Conservation (phyloP, 208 protist genomes). For the Herpetomonas tarakana region DNA sequence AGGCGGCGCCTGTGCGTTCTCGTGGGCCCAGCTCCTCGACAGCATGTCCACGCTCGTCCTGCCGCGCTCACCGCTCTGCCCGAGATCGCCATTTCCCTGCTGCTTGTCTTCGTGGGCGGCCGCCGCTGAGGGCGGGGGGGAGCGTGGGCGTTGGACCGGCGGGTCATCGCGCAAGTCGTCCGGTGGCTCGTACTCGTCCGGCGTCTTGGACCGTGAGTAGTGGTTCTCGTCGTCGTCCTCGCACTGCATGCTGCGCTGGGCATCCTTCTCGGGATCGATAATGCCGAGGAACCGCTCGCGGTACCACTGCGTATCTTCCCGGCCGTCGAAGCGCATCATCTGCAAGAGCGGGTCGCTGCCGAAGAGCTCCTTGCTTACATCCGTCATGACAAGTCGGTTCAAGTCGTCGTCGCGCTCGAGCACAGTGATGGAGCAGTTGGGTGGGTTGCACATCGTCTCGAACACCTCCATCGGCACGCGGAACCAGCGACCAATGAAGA, state of each 20-base stretch:
- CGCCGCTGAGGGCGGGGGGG: not conserved
- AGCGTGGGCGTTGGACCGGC: not conserved
- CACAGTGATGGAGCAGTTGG: slow-evolving; percentile 85
- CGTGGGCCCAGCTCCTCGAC: too few species aligned
- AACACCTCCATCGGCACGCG: slow-evolving; percentile 78
- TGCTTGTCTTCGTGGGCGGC: too few species aligned
- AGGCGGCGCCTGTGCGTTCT: too few species aligned
- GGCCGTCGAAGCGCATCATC: slow-evolving; percentile 79
- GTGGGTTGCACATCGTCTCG: slow-evolving; percentile 88
- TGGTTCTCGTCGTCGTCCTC: not conserved
- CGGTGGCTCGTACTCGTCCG: not conserved
- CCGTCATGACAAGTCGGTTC: slow-evolving; percentile 75
- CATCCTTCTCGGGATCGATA: slow-evolving; percentile 22
- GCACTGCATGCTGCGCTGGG: slow-evolving; percentile 1
- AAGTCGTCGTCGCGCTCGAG: slow-evolving; percentile 58
- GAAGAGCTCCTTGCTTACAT: slow-evolving; percentile 79
- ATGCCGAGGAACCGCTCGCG: slow-evolving; percentile 57
- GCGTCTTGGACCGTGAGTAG: not conserved
- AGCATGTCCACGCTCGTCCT: too few species aligned
- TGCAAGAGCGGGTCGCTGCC: slow-evolving; percentile 81
- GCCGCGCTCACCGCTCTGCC: too few species aligned
- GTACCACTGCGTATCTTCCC: slow-evolving; percentile 64
- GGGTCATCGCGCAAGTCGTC: not conserved
- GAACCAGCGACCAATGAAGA: slow-evolving; percentile 87
- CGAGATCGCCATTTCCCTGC: too few species aligned